phyloP scores from a whole-genome alignment of 129 eudicot species.

The Apium graveolens region DNA sequence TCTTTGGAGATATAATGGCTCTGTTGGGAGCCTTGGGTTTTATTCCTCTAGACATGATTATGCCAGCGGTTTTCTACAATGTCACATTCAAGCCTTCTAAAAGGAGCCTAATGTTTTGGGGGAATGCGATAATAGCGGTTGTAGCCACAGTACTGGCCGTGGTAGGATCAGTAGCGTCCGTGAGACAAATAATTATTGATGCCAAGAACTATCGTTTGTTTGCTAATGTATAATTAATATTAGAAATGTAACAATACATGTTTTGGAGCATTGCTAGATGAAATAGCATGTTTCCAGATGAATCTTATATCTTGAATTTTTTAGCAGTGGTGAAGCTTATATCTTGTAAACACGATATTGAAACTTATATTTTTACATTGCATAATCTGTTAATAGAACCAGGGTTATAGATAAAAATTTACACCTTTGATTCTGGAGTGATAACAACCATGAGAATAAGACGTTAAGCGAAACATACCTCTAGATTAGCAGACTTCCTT shows the following conservation, averaged over 20 bases:
- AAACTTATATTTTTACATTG: too few relatives aligned
- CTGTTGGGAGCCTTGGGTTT: constrained; percentile 81
- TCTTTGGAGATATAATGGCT: constrained; percentile 82
- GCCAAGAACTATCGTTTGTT: constrained; percentile 71
- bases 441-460: too few relatives aligned
- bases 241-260: neutral
- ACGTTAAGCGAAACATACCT: too few relatives aligned
- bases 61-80: constrained; percentile 72
- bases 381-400: too few relatives aligned
- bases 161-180: constrained; percentile 76
- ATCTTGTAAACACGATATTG: too few relatives aligned
- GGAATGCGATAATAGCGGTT: constrained; percentile 52
- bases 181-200: constrained; percentile 80
- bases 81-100: constrained; percentile 73
- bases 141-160: constrained; percentile 44
- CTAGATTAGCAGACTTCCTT: neutral
- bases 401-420: too few relatives aligned
- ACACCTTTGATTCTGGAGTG: too few relatives aligned
- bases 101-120: constrained; percentile 45
- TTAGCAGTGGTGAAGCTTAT: too few relatives aligned
- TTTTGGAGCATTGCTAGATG: neutral
- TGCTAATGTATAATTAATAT: constrained; percentile 55
- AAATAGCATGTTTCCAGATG: neutral
- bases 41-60: constrained; percentile 77
- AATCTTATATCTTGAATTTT: too few relatives aligned